Evolutionary conservation across 1,284 basidiomycete genomes (phyloP), one percentile per base, ranked within the genome.

Genomic region (Irpex lacteus): DNA sequence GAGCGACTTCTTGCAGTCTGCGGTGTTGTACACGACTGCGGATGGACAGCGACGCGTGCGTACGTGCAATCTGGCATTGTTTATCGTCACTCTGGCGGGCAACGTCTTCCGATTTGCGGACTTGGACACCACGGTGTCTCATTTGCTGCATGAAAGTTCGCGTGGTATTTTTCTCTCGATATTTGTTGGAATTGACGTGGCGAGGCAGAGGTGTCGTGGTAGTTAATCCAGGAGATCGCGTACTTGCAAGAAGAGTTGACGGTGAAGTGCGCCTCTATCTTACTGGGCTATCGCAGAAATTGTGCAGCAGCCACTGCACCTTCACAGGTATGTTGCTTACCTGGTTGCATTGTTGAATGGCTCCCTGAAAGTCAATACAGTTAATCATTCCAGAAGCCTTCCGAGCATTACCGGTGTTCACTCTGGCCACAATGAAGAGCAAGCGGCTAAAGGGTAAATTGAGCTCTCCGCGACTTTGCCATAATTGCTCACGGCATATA

Each of bases 101-200:
- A 98, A 94, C 72, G 90, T 99, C 4, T 99, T 97, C 81, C 87
- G 93, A 62, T 94, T 84, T 75, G 96, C 96, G 26, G 98, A 99
- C 76, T 84, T 96, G 80, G 97, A 99, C 70, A 86, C 92, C 2
- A 86, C 90, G 0, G 83, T 97, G 8, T 85, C 88, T 36, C 82
- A 91, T 73, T 78, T 95, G 67, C 80, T 90, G 44, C 94, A 96
- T 71, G 89, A 94, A 75, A 89, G 95, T 95, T 65, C 32, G 26
- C 4, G 26, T 26, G 26, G 26, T 26, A 26, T 26, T 26, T 26
- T 26, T 26, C 26, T 26, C 26, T 26, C 26, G 26, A 37, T 65
- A 98, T 26, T 26, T 26, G 26, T 26, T 26, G 26, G 26, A 34
- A 34, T 34, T 6, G 5, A 34, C 32, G 5, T 6, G 5, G 32